Conservation (phyloP, 73 alveolate species). For the Blepharisma japonicum region DNA sequence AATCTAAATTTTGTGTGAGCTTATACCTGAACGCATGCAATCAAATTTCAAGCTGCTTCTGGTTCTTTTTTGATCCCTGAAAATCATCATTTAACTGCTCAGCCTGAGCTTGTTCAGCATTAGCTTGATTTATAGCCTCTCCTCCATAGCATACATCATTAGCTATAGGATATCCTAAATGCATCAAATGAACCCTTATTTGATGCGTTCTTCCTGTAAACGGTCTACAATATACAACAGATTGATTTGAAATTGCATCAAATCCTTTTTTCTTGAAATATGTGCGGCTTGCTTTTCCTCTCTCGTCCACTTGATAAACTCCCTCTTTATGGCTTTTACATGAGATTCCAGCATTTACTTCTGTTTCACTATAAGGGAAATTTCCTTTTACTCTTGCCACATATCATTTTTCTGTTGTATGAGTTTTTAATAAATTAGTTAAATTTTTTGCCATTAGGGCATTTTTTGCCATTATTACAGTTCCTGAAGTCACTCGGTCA, state of each 20-base stretch:
- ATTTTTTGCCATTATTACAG: conserved; percentile 87
- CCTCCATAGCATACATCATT: conserved; percentile 97
- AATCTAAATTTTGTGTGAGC: conserved; percentile 1
- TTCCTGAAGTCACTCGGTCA: conserved; percentile 96
- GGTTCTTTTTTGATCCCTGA: neutral
- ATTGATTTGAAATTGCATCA: conserved; percentile 85
- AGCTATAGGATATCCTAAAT: conserved; percentile 91
- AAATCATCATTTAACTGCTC: neutral
- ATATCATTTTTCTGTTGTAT: conserved; percentile 65
- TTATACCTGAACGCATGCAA: neutral
- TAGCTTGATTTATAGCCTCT: conserved; percentile 45
- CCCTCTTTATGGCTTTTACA: conserved; percentile 70
- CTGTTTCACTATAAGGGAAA: conserved; percentile 50
- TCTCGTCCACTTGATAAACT: conserved; percentile 60
- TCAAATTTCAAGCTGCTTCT: conserved; percentile 8
- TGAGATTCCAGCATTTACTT: conserved; percentile 56
- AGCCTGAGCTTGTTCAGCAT: conserved; percentile 38
- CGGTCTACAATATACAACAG: conserved; percentile 88
- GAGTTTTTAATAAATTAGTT: conserved; percentile 61
- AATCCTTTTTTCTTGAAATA: conserved; percentile 72
- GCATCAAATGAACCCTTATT: conserved; percentile 94
- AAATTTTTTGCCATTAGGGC: conserved; percentile 78
- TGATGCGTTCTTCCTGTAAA: conserved; percentile 98
- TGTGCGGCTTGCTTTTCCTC: conserved; percentile 82
- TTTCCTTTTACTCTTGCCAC: conserved; percentile 94